Base-by-base conservation (phyloP, 2,329 filamentous ascomycete genomes). In the Colletotrichum graminicola region DNA sequence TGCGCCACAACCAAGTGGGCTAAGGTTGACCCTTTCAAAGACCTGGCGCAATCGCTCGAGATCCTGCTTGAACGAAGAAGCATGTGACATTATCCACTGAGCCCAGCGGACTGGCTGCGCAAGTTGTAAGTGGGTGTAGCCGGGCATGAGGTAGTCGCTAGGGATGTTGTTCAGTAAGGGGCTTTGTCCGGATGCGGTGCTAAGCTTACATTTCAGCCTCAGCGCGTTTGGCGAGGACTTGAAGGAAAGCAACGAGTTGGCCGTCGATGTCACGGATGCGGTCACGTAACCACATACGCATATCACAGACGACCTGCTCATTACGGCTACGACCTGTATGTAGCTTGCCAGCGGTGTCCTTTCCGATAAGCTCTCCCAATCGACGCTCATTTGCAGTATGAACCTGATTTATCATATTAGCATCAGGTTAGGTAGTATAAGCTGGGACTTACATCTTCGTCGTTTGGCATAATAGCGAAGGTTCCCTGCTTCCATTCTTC, bases 281-380 rank as follows among this genome's bases (percentile, higher is more conserved):
- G 74, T 95, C 91, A 49, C 94, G 88, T 73, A 97, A 83, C 91
- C 91, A 93, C 75, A 93, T 81, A 52, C 92, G 86, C 89, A 93
- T 91, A 75, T 93, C 92, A 36, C 90, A 92, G 36, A 90, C 91
- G 68, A 93, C 88, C 80, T 94, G 91, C 79, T 93, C 91, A 76
- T 94, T 94, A 73, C 91, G 85, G 80, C 89, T 91, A 29, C 92
- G 87, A 56, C 87, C 87, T 3, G 92, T 93, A 80, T 93, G 92
- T 67, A 93, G 85, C 83, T 93, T 93, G 10, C 91, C 91, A 2
- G 89, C 90, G 73, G 90, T 89, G 39, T 91, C 86, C 77, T 90
- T 92, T 74, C 91, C 90, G 69, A 93, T 91, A 72, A 93, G 85
- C 82, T 93, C 91, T 67, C 90, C 89, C 43, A 89, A 78, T 26